Conservation (phyloP, 1,284 basidiomycete genomes). For the Porphyrellus sp. region DNA sequence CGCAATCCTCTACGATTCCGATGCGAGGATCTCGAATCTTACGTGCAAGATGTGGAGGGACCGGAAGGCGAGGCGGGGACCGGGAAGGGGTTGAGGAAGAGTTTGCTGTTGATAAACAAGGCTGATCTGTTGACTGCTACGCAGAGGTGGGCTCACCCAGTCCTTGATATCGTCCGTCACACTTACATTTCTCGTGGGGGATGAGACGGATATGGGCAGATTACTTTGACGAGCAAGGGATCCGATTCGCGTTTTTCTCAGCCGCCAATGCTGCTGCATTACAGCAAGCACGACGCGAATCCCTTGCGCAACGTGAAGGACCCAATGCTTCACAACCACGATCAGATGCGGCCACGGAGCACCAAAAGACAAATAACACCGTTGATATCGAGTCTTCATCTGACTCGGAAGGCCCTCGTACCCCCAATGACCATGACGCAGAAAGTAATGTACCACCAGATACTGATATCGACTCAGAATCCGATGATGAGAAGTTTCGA, state of each 20-base stretch:
- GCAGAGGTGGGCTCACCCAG: slow-evolving; percentile 64
- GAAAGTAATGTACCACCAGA: slow-evolving; percentile 31
- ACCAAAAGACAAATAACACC: neutral
- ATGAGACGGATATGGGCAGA: slow-evolving; percentile 81
- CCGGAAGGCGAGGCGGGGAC: slow-evolving; percentile 74
- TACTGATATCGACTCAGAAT: slow-evolving; percentile 31
- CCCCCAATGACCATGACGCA: slow-evolving; percentile 24
- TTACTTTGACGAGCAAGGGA: slow-evolving; percentile 82
- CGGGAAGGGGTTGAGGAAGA: slow-evolving; percentile 67
- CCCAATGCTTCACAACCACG: slow-evolving; percentile 8
- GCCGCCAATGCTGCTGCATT: slow-evolving; percentile 86
- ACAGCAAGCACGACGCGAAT: slow-evolving; percentile 69
- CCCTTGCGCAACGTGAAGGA: slow-evolving; percentile 31
- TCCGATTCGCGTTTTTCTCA: slow-evolving; percentile 95
- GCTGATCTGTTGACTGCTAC: slow-evolving; percentile 86
- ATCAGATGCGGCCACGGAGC: neutral
- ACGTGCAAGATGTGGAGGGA: slow-evolving; percentile 79
- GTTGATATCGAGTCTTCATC: slow-evolving; percentile 26
- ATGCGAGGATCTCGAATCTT: slow-evolving; percentile 88
- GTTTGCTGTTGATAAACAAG: slow-evolving; percentile 92
- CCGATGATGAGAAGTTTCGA: slow-evolving; percentile 37
- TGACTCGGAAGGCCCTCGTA: slow-evolving; percentile 27
- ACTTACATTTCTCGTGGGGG: slow-evolving; percentile 27
- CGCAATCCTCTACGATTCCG: slow-evolving; percentile 90
- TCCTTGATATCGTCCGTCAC: slow-evolving; percentile 6